Base-by-base conservation (phyloP, 2,329 filamentous ascomycete genomes). In the Microsporum audouinii region DNA sequence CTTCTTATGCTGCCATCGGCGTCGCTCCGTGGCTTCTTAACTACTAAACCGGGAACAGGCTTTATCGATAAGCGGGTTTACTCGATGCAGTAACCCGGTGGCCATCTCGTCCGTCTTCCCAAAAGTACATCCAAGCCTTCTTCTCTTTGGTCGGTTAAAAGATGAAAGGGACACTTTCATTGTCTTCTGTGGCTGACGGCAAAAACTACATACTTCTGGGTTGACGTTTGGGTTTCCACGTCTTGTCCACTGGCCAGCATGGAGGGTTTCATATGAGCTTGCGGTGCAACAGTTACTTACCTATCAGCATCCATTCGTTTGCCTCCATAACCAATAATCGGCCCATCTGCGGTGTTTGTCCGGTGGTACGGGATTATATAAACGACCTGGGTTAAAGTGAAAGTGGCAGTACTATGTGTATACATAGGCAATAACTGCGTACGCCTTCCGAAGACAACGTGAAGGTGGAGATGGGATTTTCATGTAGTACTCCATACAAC, bases 51-150 rank as follows among this genome's bases (percentile, higher is more conserved):
- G 29, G 10, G 27, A 56, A 56, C 51, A 57, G 29, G 31, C 53
- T 36, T 58, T 58, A 58, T 43, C 38, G 23, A 33, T 41, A 58
- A 29, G 36, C 56, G 56, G 56, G 5, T 58, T 43, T 41, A 31
- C 56, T 36, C 2, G 39, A 58, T 41, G 7, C 36, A 14, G 56
- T 43, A 58, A 14, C 38, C 56, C 56, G 56, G 56, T 43, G 34
- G 49, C 49, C 49, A 49, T 27, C 17, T 23, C 17, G 17, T 23
- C 17, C 17, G 1, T 23, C 17, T 23, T 23, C 17, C 17, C n/a
- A 5, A 43, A 14, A 5, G 17, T 23, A 23, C 17, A 23, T 5
- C 39, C 14, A 43, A 43, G 39, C 23, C 39, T 43, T 43, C 14
- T 41, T 41, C 12, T 41, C 38, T 7, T 43, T 43, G 38, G 1